phyloP scores from a whole-genome alignment of 1,284 basidiomycete genomes.

The Singerocomus inundabilis region DNA sequence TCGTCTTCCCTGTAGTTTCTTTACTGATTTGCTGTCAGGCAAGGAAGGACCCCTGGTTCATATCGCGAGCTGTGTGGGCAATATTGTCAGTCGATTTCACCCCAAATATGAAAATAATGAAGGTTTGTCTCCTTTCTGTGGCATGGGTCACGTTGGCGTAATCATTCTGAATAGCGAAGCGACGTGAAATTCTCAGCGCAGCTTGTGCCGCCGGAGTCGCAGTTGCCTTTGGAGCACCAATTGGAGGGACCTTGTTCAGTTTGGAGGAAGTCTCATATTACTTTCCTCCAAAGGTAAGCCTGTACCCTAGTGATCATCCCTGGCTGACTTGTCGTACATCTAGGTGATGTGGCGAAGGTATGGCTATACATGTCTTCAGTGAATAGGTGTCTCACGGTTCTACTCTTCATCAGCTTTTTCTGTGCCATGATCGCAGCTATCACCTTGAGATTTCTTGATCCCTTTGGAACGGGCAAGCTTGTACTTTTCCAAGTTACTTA shows the following conservation, averaged over 20 bases:
- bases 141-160: background rate
- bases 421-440: slow-evolving; percentile 94
- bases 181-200: slow-evolving; percentile 89
- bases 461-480: slow-evolving; percentile 84
- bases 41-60: slow-evolving; percentile 98
- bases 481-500: slow-evolving; percentile 91
- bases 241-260: slow-evolving; percentile 91
- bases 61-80: slow-evolving; percentile 92
- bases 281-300: slow-evolving; percentile 82
- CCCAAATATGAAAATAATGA: slow-evolving; percentile 92
- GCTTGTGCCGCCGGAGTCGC: slow-evolving; percentile 93
- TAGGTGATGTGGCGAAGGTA: slow-evolving; percentile 88
- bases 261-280: slow-evolving; percentile 95
- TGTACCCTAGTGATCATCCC: background rate
- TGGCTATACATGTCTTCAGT: background rate
- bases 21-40: slow-evolving; percentile 33
- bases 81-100: slow-evolving; percentile 88
- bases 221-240: slow-evolving; percentile 88
- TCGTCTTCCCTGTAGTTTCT: slow-evolving; percentile 10
- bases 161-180: slow-evolving; percentile 59
- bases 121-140: slow-evolving; percentile 44
- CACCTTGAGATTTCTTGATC: slow-evolving; percentile 86
- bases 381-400: background rate
- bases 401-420: slow-evolving; percentile 65
- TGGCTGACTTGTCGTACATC: background rate